Evolutionary conservation across 805 yeast species (phyloP).

Genomic region (Hanseniaspora mollemarum): DNA sequence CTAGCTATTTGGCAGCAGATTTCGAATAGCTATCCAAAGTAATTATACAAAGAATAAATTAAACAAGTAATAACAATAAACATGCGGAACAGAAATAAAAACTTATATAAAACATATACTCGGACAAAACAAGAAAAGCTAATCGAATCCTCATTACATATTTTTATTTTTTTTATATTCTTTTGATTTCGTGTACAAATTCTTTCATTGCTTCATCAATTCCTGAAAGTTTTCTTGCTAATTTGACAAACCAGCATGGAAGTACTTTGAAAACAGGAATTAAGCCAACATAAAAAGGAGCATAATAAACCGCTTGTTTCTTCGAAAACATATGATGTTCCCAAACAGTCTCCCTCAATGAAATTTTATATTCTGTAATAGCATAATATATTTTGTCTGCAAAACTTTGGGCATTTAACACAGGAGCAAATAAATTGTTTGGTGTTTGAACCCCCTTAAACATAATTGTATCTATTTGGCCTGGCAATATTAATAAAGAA

Average conservation of each 20-base stretch:
- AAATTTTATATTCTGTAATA: slow-evolving; percentile 49
- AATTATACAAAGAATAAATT: not conserved
- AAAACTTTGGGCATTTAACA: slow-evolving; percentile 54
- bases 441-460: slow-evolving; percentile 69
- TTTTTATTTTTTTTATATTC: not conserved
- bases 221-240: slow-evolving; percentile 44
- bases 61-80: not conserved
- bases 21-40: not conserved
- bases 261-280: slow-evolving; percentile 58
- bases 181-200: not conserved
- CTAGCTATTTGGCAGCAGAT: not conserved
- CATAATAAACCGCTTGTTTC: slow-evolving; percentile 51
- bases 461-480: slow-evolving; percentile 69
- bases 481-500: slow-evolving; percentile 73
- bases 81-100: not conserved
- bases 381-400: slow-evolving; percentile 49
- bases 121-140: no score
- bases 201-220: slow-evolving; percentile 38
- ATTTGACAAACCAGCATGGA: slow-evolving; percentile 48
- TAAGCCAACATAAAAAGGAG: slow-evolving; percentile 67
- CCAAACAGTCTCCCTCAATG: slow-evolving; percentile 57
- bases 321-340: slow-evolving; percentile 45
- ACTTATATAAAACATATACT: not conserved
- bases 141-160: not conserved
- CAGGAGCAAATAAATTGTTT: slow-evolving; percentile 66